Evolutionary conservation across 352 stramenopile species (phyloP), one percentile per base, ranked within the genome.

Genomic region (Phytophthora syringae): DNA sequence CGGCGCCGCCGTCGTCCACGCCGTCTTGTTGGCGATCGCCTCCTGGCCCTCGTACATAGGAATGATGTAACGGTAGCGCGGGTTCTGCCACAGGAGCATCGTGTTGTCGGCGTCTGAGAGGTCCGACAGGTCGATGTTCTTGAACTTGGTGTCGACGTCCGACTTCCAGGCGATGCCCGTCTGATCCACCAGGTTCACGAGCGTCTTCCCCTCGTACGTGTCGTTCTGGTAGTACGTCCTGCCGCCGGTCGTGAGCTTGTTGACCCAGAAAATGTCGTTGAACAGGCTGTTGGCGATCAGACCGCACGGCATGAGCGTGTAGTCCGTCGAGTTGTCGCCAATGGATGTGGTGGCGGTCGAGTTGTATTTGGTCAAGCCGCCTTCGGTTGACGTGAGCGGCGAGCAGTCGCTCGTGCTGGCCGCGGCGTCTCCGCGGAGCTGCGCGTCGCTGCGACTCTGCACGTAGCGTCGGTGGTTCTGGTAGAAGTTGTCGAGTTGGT

Each of bases 401-500:
- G 93, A 80, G 74, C 96, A 99, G 53, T 95, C 77, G 32, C 67
- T 79, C 3, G 59, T 84, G 58, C 77, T 90, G 16, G 82, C 78
- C 1, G 64, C 67, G 37, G 85, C 79, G 27, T 90, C 77, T 44
- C 90, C 89, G 20, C 80, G 78, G 37, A 98, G 76, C 77, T 99
- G 96, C 59, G 80, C 87, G 50, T 97, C 82, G 67, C 97, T 97
- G 42, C 88, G 78, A 44, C 87, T 98, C 58, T 87, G 86, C 18
- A 96, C 80, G 74, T 99, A 99, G 32, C 86, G 86, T 30, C 97
- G 84, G 79, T 99, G 97, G 81, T 99, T 99, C 84, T 99, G 98
- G 83, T 99, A 99, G 77, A 99, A 99, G 79, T 99, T 99, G 63
- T 97, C 89, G 27, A 99, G 76, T 79, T 99, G 92, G 73, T 99